Evolutionary conservation across 345 rosid species (phyloP).

Genomic region (Lumnitzera racemosa): DNA sequence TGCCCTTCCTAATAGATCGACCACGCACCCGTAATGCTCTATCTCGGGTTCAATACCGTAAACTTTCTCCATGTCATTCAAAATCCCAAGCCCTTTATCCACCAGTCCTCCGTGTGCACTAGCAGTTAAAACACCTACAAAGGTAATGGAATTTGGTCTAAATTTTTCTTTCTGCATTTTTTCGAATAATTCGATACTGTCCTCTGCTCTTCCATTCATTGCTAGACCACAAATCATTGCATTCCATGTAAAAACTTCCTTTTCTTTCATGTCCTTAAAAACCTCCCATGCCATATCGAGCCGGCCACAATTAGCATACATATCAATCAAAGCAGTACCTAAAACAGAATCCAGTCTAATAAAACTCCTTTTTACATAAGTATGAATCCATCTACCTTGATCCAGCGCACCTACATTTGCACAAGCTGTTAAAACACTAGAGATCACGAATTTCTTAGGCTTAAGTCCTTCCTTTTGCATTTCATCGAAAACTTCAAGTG

Average conservation of each 20-base stretch:
- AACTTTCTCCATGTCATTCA: conserved; percentile 20
- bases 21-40: conserved; percentile 42
- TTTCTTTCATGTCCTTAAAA: conserved; percentile 28
- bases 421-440: conserved; percentile 32
- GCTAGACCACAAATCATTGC: conserved; percentile 42
- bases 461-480: conserved; percentile 27
- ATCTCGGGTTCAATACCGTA: conserved; percentile 25
- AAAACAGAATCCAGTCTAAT: conserved; percentile 19
- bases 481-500: conserved; percentile 24
- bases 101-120: conserved; percentile 36
- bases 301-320: conserved; percentile 38
- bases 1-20: conserved; percentile 33
- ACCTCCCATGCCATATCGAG: conserved; percentile 38
- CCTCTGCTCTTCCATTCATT: conserved; percentile 34
- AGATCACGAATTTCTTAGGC: conserved; percentile 26
- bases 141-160: conserved; percentile 29
- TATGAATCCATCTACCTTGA: conserved; percentile 41
- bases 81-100: conserved; percentile 20
- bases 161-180: conserved; percentile 25
- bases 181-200: conserved; percentile 29
- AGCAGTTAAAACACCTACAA: conserved; percentile 28
- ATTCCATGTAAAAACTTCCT: conserved; percentile 35
- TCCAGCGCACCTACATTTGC: conserved; percentile 39
- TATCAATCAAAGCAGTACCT: conserved; percentile 40
- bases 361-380: conserved; percentile 21